Evolutionary conservation across 2,329 filamentous ascomycete genomes (phyloP).

Genomic region (Pestalotiopsis sp.): DNA sequence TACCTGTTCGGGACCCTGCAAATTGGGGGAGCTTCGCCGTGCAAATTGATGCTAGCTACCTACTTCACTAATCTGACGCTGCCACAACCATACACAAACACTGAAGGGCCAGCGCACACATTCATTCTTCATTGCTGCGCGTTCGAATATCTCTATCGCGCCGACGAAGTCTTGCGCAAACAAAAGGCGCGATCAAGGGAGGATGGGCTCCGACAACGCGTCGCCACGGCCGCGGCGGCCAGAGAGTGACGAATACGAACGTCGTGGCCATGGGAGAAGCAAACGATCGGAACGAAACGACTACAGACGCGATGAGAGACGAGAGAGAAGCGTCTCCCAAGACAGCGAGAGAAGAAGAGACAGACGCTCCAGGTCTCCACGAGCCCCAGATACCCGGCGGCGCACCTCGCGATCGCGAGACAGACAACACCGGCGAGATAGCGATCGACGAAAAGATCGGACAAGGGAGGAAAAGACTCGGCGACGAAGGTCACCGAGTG

Average conservation of each 20-base stretch:
- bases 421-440: slow-evolving; percentile 26
- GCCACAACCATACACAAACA: no score
- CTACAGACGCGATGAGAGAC: not conserved
- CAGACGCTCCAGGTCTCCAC: slow-evolving; percentile 28
- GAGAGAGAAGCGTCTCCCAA: slow-evolving; percentile 4
- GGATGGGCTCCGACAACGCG: slow-evolving; percentile 7
- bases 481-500: slow-evolving; percentile 21
- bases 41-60: no score
- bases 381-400: slow-evolving; percentile 16
- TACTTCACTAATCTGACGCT: no score
- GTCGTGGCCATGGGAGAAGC: not conserved
- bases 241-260: slow-evolving; percentile 1
- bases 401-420: slow-evolving; percentile 22
- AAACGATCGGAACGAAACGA: slow-evolving; percentile 2
- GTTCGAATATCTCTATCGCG: not conserved
- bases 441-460: slow-evolving; percentile 30
- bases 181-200: not conserved
- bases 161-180: not conserved
- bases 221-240: slow-evolving; percentile 11
- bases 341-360: slow-evolving; percentile 20
- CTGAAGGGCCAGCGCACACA: no score
- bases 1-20: no score
- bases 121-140: no score
- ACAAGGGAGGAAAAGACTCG: slow-evolving; percentile 27
- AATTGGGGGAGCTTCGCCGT: no score